phyloP scores from a whole-genome alignment of 306 rosid genomes.

The Begonia peltatifolia region DNA sequence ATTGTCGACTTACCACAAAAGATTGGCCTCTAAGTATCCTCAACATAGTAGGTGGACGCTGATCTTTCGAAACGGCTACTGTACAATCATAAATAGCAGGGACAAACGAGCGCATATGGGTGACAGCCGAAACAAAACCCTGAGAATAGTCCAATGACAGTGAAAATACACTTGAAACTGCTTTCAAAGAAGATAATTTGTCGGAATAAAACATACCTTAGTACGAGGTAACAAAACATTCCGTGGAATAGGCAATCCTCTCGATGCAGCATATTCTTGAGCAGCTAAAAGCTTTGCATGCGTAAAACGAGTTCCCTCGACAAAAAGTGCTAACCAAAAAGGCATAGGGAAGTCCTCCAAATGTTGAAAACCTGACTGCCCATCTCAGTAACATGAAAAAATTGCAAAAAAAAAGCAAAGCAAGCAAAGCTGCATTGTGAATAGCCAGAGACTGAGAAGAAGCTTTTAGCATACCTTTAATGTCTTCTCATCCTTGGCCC shows the following conservation, averaged over 20 bases:
- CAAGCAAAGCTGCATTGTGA: not conserved
- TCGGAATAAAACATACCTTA: slow-evolving; percentile 35
- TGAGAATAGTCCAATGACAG: slow-evolving; percentile 10
- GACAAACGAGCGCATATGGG: slow-evolving; percentile 33
- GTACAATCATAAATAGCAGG: slow-evolving; percentile 85
- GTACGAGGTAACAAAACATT: slow-evolving; percentile 87
- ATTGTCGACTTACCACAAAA: slow-evolving; percentile 38
- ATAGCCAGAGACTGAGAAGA: not conserved
- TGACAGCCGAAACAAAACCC: slow-evolving; percentile 78
- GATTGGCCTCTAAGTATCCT: slow-evolving; percentile 51
- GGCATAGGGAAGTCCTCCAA: slow-evolving; percentile 53
- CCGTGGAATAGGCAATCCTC: slow-evolving; percentile 60
- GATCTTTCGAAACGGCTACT: slow-evolving; percentile 36
- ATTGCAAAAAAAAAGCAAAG: not conserved
- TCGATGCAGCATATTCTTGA: slow-evolving; percentile 70
- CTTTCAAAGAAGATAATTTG: not conserved
- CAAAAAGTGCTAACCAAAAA: slow-evolving; percentile 83
- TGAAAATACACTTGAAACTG: not conserved
- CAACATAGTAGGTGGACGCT: slow-evolving; percentile 55
- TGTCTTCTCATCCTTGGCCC: slow-evolving; percentile 55
- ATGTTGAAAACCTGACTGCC: slow-evolving; percentile 50
- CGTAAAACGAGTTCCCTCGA: slow-evolving; percentile 88
- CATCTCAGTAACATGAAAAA: slow-evolving; percentile 7
- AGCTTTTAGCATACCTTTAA: slow-evolving; percentile 33
- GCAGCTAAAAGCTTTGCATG: slow-evolving; percentile 56